Conservation (phyloP, 176 grass and related monocot genomes). For the Avena eriantha region DNA sequence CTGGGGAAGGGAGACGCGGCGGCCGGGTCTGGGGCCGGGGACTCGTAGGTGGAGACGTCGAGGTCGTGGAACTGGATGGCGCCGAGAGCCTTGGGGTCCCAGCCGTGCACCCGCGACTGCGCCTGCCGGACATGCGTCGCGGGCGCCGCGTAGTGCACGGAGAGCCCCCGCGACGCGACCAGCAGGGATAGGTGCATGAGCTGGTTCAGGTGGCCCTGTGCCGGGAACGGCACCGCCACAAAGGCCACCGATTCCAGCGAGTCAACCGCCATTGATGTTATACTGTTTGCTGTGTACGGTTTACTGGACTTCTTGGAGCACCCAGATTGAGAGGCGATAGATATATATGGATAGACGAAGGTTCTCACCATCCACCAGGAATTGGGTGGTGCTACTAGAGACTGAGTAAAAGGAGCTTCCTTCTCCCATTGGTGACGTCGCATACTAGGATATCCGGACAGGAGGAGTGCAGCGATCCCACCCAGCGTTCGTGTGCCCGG, state of each 20-base stretch:
- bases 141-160: conserved; percentile 68
- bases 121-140: conserved; percentile 54
- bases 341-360: background rate
- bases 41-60: conserved; percentile 41
- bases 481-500: no score
- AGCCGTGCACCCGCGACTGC: conserved; percentile 44
- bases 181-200: conserved; percentile 62
- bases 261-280: no score
- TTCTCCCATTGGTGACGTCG: background rate
- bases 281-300: no score
- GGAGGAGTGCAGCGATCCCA: no score
- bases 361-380: background rate
- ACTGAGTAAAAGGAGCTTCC: background rate
- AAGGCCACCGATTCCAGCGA: conserved; percentile 42
- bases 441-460: background rate
- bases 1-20: conserved; percentile 43
- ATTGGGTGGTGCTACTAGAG: background rate
- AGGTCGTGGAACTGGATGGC: conserved; percentile 62
- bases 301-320: background rate
- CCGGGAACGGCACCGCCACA: conserved; percentile 63
- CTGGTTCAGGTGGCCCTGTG: conserved; percentile 76
- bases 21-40: conserved; percentile 39
- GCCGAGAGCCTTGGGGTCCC: background rate
- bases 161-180: conserved; percentile 48
- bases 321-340: no score